phyloP scores from a whole-genome alignment of 805 yeast genomes.

The Ogataea polymorpha region DNA sequence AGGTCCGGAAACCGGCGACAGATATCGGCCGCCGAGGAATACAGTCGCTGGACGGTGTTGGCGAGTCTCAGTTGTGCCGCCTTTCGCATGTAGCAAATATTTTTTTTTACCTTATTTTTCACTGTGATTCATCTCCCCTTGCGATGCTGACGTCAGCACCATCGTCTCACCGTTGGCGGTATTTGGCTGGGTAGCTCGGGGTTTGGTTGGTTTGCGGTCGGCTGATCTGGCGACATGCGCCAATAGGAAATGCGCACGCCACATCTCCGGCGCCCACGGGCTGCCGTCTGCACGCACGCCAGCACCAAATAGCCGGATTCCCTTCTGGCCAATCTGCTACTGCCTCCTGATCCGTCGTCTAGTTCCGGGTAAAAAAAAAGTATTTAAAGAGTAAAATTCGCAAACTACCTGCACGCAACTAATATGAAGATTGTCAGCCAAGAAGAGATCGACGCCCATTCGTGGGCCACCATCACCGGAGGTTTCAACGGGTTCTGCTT shows the following conservation, averaged over 20 bases:
- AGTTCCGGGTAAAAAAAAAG: slow-evolving; percentile 1
- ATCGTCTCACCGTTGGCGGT: background rate
- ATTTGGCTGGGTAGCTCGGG: background rate
- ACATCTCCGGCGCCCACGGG: too few relatives aligned
- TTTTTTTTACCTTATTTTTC: background rate
- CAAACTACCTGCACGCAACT: background rate
- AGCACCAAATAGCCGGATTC: too few relatives aligned
- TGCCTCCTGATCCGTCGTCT: background rate
- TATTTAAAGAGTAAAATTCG: background rate
- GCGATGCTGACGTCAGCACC: background rate
- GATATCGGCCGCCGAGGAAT: slow-evolving; percentile 6
- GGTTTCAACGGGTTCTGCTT: slow-evolving; percentile 53
- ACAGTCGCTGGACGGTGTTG: background rate
- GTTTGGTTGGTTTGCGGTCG: background rate
- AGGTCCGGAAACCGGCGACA: slow-evolving; percentile 44
- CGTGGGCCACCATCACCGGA: slow-evolving; percentile 54
- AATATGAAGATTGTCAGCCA: slow-evolving; percentile 64
- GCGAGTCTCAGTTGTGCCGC: background rate
- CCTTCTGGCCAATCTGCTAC: background rate
- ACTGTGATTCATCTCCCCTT: background rate
- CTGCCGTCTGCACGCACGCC: too few relatives aligned
- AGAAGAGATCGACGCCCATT: slow-evolving; percentile 68
- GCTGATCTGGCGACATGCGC: too few relatives aligned
- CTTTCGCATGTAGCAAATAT: background rate
- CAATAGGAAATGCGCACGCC: too few relatives aligned